Evolutionary conservation across 208 protist species (phyloP).

Genomic region (Herpetomonas tarakana): DNA sequence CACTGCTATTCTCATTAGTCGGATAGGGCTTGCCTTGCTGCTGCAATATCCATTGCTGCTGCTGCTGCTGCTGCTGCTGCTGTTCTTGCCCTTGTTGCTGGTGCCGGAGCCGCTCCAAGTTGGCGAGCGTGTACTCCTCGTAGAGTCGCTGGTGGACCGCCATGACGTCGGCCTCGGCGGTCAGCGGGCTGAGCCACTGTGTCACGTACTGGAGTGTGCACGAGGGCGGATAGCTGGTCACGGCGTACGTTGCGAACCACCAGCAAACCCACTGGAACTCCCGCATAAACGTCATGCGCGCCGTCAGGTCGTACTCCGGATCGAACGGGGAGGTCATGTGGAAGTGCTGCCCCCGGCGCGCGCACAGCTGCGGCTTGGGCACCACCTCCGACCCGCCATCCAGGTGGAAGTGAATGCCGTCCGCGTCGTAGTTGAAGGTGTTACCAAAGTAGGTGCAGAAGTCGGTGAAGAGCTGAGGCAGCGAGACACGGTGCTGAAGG

Average conservation of each 20-base stretch:
- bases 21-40: too few relatives aligned
- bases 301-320: conserved; percentile 78
- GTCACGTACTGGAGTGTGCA: conserved; percentile 59
- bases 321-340: conserved; percentile 87
- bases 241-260: conserved; percentile 55
- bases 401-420: conserved; percentile 58
- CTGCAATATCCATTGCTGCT: too few relatives aligned
- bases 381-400: conserved; percentile 62
- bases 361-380: conserved; percentile 64
- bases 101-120: conserved; percentile 8
- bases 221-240: conserved; percentile 12
- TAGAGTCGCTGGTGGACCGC: conserved; percentile 45
- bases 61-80: conserved; percentile 14
- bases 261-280: conserved; percentile 78
- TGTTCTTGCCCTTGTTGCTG: conserved; percentile 10
- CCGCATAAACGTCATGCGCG: conserved; percentile 75
- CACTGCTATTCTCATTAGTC: too few relatives aligned
- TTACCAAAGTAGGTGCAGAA: conserved; percentile 86
- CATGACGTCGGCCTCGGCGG: conserved; percentile 42
- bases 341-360: conserved; percentile 71
- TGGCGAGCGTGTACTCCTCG: conserved; percentile 8
- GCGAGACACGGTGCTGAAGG: conserved; percentile 27
- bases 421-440: conserved; percentile 77
- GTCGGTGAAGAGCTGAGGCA: conserved; percentile 66
- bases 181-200: conserved; percentile 64